phyloP scores from a whole-genome alignment of 805 yeast species.

The Candida jianshihensis region DNA sequence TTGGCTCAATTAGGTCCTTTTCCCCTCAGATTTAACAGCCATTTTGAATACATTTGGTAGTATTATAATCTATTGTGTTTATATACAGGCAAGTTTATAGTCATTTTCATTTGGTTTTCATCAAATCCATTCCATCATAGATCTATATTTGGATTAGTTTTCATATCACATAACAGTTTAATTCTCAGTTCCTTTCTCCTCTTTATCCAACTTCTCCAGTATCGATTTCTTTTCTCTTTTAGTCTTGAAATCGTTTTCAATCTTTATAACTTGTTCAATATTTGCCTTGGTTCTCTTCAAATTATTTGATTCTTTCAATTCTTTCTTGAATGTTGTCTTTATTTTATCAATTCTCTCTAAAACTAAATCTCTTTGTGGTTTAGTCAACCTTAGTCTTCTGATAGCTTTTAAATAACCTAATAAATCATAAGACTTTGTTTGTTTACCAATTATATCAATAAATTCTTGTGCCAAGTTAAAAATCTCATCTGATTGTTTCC shows the following conservation, averaged over 20 bases:
- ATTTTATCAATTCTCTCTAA: conserved; percentile 7
- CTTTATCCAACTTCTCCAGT: conserved; percentile 4
- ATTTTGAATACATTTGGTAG: too few relatives aligned
- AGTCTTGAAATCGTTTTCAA: conserved; percentile 7
- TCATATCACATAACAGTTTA: too few relatives aligned
- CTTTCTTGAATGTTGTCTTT: conserved; percentile 8
- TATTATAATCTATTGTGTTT: too few relatives aligned
- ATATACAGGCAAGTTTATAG: too few relatives aligned
- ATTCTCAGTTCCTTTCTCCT: neutral
- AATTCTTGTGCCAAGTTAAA: conserved; percentile 14
- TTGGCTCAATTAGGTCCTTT: too few relatives aligned
- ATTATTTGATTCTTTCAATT: conserved; percentile 3
- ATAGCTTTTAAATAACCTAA: conserved; percentile 18
- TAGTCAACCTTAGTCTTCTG: conserved; percentile 17
- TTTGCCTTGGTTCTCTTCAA: conserved; percentile 4
- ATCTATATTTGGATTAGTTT: too few relatives aligned
- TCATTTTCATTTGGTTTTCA: too few relatives aligned
- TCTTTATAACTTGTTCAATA: conserved; percentile 8
- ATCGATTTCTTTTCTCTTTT: conserved; percentile 11
- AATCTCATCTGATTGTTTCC: conserved; percentile 11
- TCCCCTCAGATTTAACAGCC: too few relatives aligned
- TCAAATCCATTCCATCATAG: too few relatives aligned
- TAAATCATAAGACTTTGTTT: conserved; percentile 12
- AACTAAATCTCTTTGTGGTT: conserved; percentile 11
- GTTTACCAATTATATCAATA: conserved; percentile 2